Conservation (phyloP, 129 eudicot species). For the Solidago caesia region DNA sequence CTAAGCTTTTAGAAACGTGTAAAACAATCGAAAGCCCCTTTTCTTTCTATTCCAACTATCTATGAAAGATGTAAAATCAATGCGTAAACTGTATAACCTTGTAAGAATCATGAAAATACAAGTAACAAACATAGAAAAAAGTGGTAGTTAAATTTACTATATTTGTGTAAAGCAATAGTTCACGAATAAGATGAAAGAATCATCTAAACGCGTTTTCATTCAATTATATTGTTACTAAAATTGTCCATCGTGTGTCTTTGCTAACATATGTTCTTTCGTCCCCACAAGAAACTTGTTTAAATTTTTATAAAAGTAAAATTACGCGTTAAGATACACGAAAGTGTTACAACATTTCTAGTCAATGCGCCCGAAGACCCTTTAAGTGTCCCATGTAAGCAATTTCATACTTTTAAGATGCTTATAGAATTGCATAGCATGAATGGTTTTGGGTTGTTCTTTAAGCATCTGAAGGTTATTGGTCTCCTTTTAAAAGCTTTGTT, state of each 20-base stretch:
- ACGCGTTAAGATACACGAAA: conserved; percentile 7
- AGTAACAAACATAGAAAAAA: conserved; percentile 3
- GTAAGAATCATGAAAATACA: background rate
- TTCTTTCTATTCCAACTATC: background rate
- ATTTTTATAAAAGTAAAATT: background rate
- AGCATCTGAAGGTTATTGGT: conserved; percentile 1
- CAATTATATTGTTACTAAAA: background rate
- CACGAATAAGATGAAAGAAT: conserved; percentile 14
- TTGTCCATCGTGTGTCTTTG: background rate
- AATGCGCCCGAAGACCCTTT: background rate
- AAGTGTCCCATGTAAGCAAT: background rate
- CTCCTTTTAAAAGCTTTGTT: background rate
- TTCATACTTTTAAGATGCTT: background rate
- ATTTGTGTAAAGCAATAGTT: conserved; percentile 4
- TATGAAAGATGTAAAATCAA: background rate
- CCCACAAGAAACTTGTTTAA: background rate
- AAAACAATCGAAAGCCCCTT: background rate
- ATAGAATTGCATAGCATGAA: background rate
- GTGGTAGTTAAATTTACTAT: conserved; percentile 12
- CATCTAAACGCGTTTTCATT: background rate
- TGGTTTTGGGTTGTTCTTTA: background rate
- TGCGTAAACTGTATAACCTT: background rate
- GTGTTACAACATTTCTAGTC: background rate
- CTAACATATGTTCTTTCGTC: background rate
- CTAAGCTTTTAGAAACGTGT: background rate